Percentiles rank a stretch among this genome's conserved stretches.
phyloP scores from a whole-genome alignment of 495 filamentous ascomycete species.

The Hypoxylon fragiforme region DNA sequence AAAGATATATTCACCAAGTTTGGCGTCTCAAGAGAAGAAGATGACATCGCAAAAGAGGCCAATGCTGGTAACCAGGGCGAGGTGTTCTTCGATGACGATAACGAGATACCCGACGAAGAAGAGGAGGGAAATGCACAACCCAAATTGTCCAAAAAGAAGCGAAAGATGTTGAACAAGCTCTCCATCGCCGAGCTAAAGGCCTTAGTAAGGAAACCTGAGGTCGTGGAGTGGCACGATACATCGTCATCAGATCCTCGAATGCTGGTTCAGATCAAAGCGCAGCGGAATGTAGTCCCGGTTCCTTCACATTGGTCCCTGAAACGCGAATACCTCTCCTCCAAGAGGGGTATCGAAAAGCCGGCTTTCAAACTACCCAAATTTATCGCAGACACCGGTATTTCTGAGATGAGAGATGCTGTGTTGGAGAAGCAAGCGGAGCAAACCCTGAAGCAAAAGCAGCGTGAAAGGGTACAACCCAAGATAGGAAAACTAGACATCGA shows the following conservation, averaged over 20 bases:
- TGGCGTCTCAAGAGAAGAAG: conserved; percentile 52
- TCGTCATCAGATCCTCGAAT: conserved; percentile 89
- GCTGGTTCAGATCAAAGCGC: conserved; percentile 89
- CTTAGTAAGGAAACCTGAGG: conserved; percentile 85
- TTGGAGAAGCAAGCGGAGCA: conserved; percentile 93
- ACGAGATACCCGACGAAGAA: conserved; percentile 83
- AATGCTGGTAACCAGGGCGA: conserved; percentile 83
- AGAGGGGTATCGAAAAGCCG: conserved; percentile 92
- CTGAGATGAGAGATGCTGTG: conserved; percentile 96
- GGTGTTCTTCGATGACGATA: conserved; percentile 82
- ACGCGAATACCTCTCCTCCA: conserved; percentile 93
- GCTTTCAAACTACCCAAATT: conserved; percentile 93
- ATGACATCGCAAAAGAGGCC: conserved; percentile 58
- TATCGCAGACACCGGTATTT: conserved; percentile 95
- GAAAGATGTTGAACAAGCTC: conserved; percentile 86
- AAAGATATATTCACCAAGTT: conserved; percentile 80
- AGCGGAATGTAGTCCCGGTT: conserved; percentile 94
- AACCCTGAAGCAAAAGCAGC: conserved; percentile 89
- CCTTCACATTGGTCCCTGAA: conserved; percentile 94
- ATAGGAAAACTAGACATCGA: conserved; percentile 98
- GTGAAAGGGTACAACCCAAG: conserved; percentile 92
- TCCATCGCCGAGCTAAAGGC: conserved; percentile 95
- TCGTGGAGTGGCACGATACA: conserved; percentile 96
- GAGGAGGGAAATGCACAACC: conserved; percentile 70
- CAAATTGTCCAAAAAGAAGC: conserved; percentile 88